Evolutionary conservation across 1,139 yeast genomes (phyloP).

Genomic region (Debaryomyces coudertii): DNA sequence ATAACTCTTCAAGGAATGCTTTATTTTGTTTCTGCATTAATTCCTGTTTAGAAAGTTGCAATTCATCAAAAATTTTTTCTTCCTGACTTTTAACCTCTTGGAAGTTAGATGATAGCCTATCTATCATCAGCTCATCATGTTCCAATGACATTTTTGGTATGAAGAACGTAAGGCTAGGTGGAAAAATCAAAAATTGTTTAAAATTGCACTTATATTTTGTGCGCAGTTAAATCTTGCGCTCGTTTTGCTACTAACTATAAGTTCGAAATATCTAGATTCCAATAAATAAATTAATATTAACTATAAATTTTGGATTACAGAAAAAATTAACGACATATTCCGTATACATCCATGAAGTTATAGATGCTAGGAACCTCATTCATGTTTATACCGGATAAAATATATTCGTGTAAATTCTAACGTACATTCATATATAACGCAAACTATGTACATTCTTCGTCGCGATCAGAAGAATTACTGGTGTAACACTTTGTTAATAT

Average conservation of each 20-base stretch:
- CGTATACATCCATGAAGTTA: too few relatives aligned
- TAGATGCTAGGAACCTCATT: too few relatives aligned
- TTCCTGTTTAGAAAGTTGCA: constrained; percentile 35
- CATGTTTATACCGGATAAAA: too few relatives aligned
- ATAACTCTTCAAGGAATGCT: constrained; percentile 42
- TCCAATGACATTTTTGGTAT: constrained; percentile 24
- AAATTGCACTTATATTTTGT: constrained; percentile 1
- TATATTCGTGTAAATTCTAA: background rate
- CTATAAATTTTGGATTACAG: background rate
- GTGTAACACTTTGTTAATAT: background rate
- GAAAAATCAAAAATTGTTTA: background rate
- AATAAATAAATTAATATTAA: background rate
- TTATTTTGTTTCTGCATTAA: constrained; percentile 44
- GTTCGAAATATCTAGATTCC: too few relatives aligned
- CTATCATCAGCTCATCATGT: constrained; percentile 35
- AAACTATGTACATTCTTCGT: background rate
- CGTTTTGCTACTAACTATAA: too few relatives aligned
- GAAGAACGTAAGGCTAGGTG: background rate
- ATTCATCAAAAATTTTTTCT: constrained; percentile 36
- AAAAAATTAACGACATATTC: background rate
- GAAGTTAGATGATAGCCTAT: constrained; percentile 23
- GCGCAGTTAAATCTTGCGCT: too few relatives aligned
- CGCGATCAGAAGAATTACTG: background rate
- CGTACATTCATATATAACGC: background rate
- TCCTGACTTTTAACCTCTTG: constrained; percentile 20